Conservation (phyloP, 805 yeast genomes). For the Candida insectorum region DNA sequence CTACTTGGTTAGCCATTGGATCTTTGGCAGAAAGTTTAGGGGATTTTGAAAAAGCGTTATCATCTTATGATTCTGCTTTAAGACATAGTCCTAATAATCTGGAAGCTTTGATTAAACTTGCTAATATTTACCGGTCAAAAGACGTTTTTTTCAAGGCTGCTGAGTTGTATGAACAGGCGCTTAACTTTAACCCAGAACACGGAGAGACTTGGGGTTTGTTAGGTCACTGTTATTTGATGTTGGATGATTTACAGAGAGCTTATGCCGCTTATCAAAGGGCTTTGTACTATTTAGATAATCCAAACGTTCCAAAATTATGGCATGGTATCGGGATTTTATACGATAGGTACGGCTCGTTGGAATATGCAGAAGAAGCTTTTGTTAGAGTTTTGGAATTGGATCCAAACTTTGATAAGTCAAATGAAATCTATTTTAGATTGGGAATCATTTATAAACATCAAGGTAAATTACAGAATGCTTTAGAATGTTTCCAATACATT, state of each 20-base stretch:
- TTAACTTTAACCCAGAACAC: conserved; percentile 76
- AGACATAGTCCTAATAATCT: conserved; percentile 84
- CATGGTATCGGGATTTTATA: conserved; percentile 97
- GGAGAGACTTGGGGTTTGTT: conserved; percentile 97
- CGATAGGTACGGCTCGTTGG: conserved; percentile 93
- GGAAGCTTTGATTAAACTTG: conserved; percentile 79
- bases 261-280: conserved; percentile 97
- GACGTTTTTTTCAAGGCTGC: conserved; percentile 94
- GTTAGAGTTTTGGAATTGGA: conserved; percentile 94
- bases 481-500: conserved; percentile 94
- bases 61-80: conserved; percentile 83
- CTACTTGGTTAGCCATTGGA: conserved; percentile 88
- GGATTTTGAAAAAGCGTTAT: conserved; percentile 83
- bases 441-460: conserved; percentile 97
- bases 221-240: conserved; percentile 95
- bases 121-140: conserved; percentile 81
- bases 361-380: conserved; percentile 98
- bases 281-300: conserved; percentile 81
- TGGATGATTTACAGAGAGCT: conserved; percentile 93
- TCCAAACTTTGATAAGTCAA: conserved; percentile 93
- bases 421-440: conserved; percentile 91
- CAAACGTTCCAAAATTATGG: conserved; percentile 96
- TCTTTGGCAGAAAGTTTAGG: conserved; percentile 85
- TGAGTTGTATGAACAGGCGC: conserved; percentile 85
- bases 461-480: conserved; percentile 76